Evolutionary conservation across 1,139 yeast genomes (phyloP).

Genomic region (Lodderomyces theae): DNA sequence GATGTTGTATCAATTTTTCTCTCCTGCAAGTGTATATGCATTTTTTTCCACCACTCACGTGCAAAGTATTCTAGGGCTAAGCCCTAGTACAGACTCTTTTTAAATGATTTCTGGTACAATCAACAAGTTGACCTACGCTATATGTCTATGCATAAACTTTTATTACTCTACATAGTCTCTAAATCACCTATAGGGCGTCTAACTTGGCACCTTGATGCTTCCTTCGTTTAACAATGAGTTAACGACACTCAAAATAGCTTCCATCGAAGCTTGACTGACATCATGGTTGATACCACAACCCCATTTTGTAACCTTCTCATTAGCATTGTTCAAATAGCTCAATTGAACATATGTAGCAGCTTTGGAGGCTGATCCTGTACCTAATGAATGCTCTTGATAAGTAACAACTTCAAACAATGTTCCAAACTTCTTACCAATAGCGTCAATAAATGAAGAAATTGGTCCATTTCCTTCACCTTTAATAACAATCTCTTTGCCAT

Average conservation of each 20-base stretch:
- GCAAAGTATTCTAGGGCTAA: neutral
- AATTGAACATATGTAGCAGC: conserved; percentile 50
- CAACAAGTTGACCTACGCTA: too few species aligned
- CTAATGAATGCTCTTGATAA: conserved; percentile 46
- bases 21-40: too few species aligned
- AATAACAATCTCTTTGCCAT: conserved; percentile 18
- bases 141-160: too few species aligned
- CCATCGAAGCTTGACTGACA: conserved; percentile 47
- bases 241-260: conserved; percentile 44
- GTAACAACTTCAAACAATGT: conserved; percentile 39
- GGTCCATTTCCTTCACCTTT: conserved; percentile 48
- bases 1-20: too few species aligned
- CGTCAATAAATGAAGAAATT: conserved; percentile 46
- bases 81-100: neutral
- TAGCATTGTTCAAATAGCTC: conserved; percentile 26
- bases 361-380: conserved; percentile 41
- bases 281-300: conserved; percentile 48
- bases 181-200: neutral
- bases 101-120: too few species aligned
- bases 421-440: conserved; percentile 34
- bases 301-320: conserved; percentile 34
- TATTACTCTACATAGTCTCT: too few species aligned
- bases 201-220: neutral
- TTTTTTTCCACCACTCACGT: neutral
- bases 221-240: conserved; percentile 25